Evolutionary conservation across 495 filamentous ascomycete species (phyloP), one percentile per base, ranked within the genome.

Genomic region (Penicillium coprophilum): DNA sequence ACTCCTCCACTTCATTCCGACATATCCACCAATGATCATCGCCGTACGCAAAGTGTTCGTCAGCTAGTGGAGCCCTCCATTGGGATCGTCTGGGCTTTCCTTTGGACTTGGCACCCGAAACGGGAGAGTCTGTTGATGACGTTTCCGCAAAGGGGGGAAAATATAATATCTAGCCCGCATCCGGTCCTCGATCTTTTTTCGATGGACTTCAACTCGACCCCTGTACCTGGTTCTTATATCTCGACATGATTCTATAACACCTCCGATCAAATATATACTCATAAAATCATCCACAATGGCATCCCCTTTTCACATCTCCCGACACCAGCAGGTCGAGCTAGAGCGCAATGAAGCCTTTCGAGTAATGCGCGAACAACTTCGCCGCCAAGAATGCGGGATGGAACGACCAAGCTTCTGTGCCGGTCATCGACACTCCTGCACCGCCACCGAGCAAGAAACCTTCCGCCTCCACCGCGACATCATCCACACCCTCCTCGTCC

Each of bases 381-480:
- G 60, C 50, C 71, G 78, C 64, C 73, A 72, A 69, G 71, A 71
- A 51, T 69, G 70, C 55, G 66, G 69, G 12, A 67, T 64, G 57
- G 64, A 74, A 48, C 67, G 67, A 31, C 75, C 72, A 13, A 72
- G 78, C 53, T 83, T 84, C 64, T 84, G 80, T 60, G 48, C 67
- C n/a, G 60, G 61, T 44, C 81, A 84, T 60, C 64, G 58, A 39
- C 65, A 73, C 49, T 64, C 65, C 45, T 78, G 74, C 62, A 65
- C 67, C 50, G 41, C 62, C 23, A 56, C 73, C 43, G 72, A 76
- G 38, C 73, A 78, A 60, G 72, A 74, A 46, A 65, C 70, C 21
- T 83, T 80, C 67, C 74, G 83, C 6, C 70, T 85, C n/a, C 81
- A 85, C 53, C 80, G 82, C 59, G 83, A 85, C 47, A 77, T 85